Percentiles rank a stretch among this genome's conserved stretches.
These are phyloP conservation scores for Geotrichum fermentans DNA, from an alignment of 1,139 yeast genomes.

Conservation along the genomic window DNA sequence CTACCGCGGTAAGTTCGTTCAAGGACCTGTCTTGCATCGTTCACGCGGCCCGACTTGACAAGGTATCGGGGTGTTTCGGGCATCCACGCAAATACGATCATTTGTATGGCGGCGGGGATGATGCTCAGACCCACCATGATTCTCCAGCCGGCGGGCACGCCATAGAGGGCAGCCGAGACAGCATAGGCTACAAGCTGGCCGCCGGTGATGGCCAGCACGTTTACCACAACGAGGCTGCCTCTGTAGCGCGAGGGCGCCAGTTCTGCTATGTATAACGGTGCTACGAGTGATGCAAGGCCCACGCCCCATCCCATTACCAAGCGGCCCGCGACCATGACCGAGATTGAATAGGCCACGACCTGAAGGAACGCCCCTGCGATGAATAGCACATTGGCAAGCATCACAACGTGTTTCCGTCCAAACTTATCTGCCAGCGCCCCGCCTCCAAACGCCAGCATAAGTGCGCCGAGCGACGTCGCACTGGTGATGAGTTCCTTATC, in stretches of 20 bases:
- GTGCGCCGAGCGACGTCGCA: conserved; percentile 92
- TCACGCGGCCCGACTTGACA: conserved; percentile 61
- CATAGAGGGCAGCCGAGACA: conserved; percentile 81
- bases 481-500: conserved; percentile 86
- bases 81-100: conserved; percentile 69
- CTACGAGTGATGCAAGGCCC: conserved; percentile 85
- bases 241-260: conserved; percentile 88
- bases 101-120: conserved; percentile 79
- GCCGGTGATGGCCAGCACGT: conserved; percentile 74
- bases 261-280: conserved; percentile 87
- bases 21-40: conserved; percentile 62
- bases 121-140: conserved; percentile 83
- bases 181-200: conserved; percentile 91
- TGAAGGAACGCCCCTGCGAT: conserved; percentile 80
- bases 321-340: conserved; percentile 91
- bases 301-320: conserved; percentile 94
- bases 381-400: conserved; percentile 75
- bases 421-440: conserved; percentile 74
- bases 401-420: conserved; percentile 77
- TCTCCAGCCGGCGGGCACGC: conserved; percentile 84
- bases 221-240: conserved; percentile 60
- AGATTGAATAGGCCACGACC: conserved; percentile 68
- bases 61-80: conserved; percentile 95
- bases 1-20: conserved; percentile 24
- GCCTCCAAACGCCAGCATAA: conserved; percentile 69